Base-by-base conservation (phyloP, 1,284 basidiomycete genomes). In the Macrocystidia cucumis region DNA sequence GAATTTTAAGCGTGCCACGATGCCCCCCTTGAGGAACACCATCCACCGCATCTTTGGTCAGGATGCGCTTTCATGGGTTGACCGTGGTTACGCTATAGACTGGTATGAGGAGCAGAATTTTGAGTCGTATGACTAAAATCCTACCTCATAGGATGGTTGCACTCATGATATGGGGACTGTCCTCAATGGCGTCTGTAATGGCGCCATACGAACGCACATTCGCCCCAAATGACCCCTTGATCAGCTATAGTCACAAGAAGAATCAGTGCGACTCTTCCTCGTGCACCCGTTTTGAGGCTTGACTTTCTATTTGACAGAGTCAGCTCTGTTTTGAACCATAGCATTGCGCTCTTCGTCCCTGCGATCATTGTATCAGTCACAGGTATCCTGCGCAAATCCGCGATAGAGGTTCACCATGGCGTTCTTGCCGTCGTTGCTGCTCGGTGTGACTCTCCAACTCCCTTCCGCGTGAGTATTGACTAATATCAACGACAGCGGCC, bases 191-290 rank as follows among this genome's bases (percentile, higher is more conserved):
- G 35, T 59, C 57, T 22, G 38, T 41, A 18, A 49, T 62, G 2
- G 65, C 70, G 1, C 66, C 75, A 5, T 78, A 64, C 45, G 62
- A 78, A 46, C 64, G 78, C 8, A 64, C 67, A 2, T 77, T 79
- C 46, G 59, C 59, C 34, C 46, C 54, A 1, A 53, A 70, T 22
- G 78, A 82, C 42, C 59, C 66, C 8, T 50, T 68, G 7, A 79
- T 82, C 26, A 63, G 55, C 37, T 63, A 75, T 48, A 65, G 64
- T 5, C 65, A 78, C 44, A 57, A 55, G 29, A 49, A 60, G 29
- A 66, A 71, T 44, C 73, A 72, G 76, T 77, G 44, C 43, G 60
- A 45, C 8, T 27, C 28, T 19, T 22, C 18, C 29, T 30, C 9
- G 28, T 16, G 29, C 14, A 14, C n/a, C 4, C 12, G 19, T 9